Evolutionary conservation across 2,329 filamentous ascomycete genomes (phyloP).

Genomic region (Fusarium nisikadoi): DNA sequence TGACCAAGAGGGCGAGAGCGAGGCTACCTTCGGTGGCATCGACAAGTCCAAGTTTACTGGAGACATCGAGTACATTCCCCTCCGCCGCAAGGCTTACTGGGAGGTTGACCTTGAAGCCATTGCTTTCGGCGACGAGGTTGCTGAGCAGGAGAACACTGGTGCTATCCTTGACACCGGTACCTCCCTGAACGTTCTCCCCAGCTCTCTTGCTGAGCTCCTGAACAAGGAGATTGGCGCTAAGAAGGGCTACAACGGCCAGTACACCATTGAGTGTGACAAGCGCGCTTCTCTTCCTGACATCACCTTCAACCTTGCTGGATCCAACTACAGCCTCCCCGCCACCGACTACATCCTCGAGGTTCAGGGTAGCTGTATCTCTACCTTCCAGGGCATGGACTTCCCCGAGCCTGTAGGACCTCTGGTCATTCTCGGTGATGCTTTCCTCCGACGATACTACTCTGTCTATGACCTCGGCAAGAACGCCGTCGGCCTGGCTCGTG

Average conservation of each 20-base stretch:
- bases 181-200: slow-evolving; percentile 94
- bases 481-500: slow-evolving; percentile 87
- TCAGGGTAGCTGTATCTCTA: slow-evolving; percentile 94
- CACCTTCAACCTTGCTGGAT: slow-evolving; percentile 87
- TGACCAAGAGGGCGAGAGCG: slow-evolving; percentile 77
- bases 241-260: slow-evolving; percentile 98
- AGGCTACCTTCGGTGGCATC: slow-evolving; percentile 89
- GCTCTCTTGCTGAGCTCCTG: slow-evolving; percentile 90
- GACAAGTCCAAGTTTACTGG: slow-evolving; percentile 84
- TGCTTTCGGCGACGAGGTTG: slow-evolving; percentile 84
- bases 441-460: slow-evolving; percentile 89
- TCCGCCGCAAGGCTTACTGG: slow-evolving; percentile 99
- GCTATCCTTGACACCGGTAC: slow-evolving; percentile 98
- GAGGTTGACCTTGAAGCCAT: slow-evolving; percentile 97
- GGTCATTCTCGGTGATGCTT: slow-evolving; percentile 91
- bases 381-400: slow-evolving; percentile 97
- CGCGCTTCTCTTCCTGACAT: slow-evolving; percentile 87
- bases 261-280: slow-evolving; percentile 89
- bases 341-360: slow-evolving; percentile 97
- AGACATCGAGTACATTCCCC: slow-evolving; percentile 90
- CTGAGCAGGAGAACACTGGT: slow-evolving; percentile 93
- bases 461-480: slow-evolving; percentile 94
- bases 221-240: slow-evolving; percentile 98
- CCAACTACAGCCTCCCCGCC: slow-evolving; percentile 90
- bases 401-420: slow-evolving; percentile 89